Percentiles rank a stretch among this genome's conserved stretches.
phyloP scores from a whole-genome alignment of 1,284 basidiomycete genomes.

The Jaminaea rosea region DNA sequence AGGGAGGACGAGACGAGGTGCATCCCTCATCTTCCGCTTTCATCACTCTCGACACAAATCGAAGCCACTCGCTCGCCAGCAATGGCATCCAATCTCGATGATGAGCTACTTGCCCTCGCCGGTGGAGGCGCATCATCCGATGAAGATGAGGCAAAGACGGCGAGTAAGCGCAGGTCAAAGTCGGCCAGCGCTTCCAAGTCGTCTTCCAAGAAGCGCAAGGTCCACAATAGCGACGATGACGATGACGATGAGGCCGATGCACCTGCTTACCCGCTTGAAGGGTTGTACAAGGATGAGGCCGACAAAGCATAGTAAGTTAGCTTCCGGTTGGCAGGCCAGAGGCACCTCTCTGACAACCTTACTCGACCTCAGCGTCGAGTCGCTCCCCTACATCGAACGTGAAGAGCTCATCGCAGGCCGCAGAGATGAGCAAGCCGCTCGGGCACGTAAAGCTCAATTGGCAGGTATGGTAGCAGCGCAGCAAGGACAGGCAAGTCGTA shows the following conservation, averaged over 20 bases:
- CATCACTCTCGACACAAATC: no score
- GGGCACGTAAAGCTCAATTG: neutral
- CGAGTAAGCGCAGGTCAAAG: no score
- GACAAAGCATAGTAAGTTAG: neutral
- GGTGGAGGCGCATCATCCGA: neutral
- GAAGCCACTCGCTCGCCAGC: no score
- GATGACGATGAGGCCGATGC: neutral
- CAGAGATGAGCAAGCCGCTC: neutral
- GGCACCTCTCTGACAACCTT: neutral
- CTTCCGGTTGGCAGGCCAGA: no score
- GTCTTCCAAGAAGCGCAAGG: no score
- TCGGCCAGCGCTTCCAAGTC: no score
- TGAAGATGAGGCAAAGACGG: neutral
- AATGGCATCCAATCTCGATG: constrained; percentile 1
- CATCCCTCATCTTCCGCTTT: no score
- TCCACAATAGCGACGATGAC: neutral
- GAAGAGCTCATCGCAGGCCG: neutral
- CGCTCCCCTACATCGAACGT: neutral
- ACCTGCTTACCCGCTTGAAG: neutral
- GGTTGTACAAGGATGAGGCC: neutral
- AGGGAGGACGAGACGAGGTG: no score
- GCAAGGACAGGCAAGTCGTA: neutral
- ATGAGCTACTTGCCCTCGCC: constrained; percentile 1
- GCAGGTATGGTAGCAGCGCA: neutral
- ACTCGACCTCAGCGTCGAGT: neutral